phyloP scores from a whole-genome alignment of 257 asterid species.

The Verbena officinalis region DNA sequence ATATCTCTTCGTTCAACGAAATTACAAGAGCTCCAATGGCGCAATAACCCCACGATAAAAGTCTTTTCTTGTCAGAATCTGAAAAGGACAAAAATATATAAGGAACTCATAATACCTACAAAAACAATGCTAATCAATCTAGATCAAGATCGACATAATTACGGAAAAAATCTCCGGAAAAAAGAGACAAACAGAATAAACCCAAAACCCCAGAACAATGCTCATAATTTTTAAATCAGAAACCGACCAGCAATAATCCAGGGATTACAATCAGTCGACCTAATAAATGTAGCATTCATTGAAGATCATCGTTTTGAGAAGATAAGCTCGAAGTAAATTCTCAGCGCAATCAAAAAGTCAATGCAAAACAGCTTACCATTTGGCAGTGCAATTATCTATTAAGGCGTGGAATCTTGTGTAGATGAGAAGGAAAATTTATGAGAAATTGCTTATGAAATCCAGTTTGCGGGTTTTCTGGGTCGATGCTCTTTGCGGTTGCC shows the following conservation, averaged over 20 bases:
- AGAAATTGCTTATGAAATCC: not conserved
- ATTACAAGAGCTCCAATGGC: conserved; percentile 11
- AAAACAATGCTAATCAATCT: conserved; percentile 9
- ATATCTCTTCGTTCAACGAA: conserved; percentile 10
- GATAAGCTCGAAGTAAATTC: not conserved
- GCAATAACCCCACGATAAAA: conserved; percentile 18
- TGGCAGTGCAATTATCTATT: conserved; percentile 18
- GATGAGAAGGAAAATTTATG: conserved; percentile 10
- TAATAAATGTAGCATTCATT: not conserved
- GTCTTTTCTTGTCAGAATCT: conserved; percentile 30
- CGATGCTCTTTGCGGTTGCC: not conserved
- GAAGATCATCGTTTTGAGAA: not conserved
- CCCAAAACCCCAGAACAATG: conserved; percentile 7
- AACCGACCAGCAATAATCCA: conserved; percentile 7
- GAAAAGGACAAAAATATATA: conserved; percentile 1
- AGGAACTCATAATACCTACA: conserved; percentile 4
- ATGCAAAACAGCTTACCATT: conserved; percentile 27
- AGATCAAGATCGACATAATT: not conserved
- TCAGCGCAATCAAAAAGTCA: conserved; percentile 19
- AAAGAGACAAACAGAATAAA: conserved; percentile 6
- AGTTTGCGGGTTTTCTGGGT: conserved; percentile 20
- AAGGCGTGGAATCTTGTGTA: conserved; percentile 15
- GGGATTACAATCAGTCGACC: conserved; percentile 2
- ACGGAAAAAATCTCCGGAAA: not conserved
- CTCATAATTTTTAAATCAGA: conserved; percentile 8